These are phyloP conservation scores for Neobulgaria alba DNA, from an alignment of 2,329 filamentous ascomycete species.

Conservation along the genomic window DNA sequence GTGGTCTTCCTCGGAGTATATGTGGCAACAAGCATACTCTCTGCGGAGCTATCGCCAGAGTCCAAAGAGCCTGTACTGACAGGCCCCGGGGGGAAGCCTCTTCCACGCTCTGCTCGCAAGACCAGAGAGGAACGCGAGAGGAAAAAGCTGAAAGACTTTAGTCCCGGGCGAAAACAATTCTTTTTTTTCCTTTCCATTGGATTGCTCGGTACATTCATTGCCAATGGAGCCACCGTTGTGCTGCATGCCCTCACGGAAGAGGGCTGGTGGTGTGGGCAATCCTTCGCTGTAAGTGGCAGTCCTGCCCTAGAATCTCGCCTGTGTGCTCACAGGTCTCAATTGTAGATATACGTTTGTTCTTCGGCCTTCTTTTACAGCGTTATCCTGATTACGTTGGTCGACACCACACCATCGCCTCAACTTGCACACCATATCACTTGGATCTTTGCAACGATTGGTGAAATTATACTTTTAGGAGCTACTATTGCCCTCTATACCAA, in stretches of 20 bases:
- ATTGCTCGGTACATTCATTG: constrained; percentile 68
- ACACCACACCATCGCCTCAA: constrained; percentile 73
- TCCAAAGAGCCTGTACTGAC: constrained; percentile 36
- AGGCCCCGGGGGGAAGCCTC: constrained; percentile 82
- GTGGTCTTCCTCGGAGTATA: constrained; percentile 56
- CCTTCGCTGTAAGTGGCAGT: constrained; percentile 54
- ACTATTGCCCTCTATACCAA: constrained; percentile 61
- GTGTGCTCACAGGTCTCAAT: constrained; percentile 12
- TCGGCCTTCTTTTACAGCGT: constrained; percentile 83
- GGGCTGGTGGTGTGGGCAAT: constrained; percentile 76
- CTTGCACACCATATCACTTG: constrained; percentile 74
- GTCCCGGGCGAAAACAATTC: constrained; percentile 56
- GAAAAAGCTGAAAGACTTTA: constrained; percentile 43
- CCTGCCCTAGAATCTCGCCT: not conserved
- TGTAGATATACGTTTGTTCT: constrained; percentile 73
- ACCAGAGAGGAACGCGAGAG: constrained; percentile 38
- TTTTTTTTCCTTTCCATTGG: constrained; percentile 68
- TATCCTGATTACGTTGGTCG: constrained; percentile 76
- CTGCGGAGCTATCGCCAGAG: constrained; percentile 33
- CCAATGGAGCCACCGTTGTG: constrained; percentile 65
- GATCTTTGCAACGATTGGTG: constrained; percentile 62
- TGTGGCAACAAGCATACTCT: constrained; percentile 49
- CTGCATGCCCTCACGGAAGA: constrained; percentile 61
- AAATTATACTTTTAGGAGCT: constrained; percentile 61
- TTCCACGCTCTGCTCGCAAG: constrained; percentile 43